Evolutionary conservation across 176 grass and related monocot genomes (phyloP), one percentile per base, ranked within the genome.

Genomic region (Rhynchospora pubera): DNA sequence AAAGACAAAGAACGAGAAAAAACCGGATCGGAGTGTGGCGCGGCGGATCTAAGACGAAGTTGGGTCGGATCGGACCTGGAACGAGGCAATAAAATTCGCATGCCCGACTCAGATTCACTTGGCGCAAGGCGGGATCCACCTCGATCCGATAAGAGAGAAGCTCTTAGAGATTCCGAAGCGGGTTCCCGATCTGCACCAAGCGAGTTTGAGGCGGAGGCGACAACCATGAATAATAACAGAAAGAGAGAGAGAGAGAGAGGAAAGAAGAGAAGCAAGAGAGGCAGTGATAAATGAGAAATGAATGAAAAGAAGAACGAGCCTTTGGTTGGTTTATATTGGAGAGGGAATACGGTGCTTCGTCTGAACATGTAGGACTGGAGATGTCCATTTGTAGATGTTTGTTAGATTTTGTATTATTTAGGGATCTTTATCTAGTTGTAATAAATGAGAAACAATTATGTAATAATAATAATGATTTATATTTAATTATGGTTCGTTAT

Each of bases 181-280:
- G 80, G 96, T 90, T 99, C 96, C 96, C 96, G 96, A 99, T 93
- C 96, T 99, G 96, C 96, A 99, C 96, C 96, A 99, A 99, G 96
- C 96, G 96, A 99, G 89, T 82, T 87, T 82, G 96, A 99, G 93
- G 83, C 91, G 90, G 96, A 83, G 79, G 89, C 89, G 85, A 90
- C 89, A 84, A 90, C 82, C 47, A 32, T 18, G 52, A 42, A 55
- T 14, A 48, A 82, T 13, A 16, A 16, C 1, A 16, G 9, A 42
- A 23, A 47, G 21, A 10, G 60, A 24, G 1, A 24, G n/a, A n/a
- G n/a, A n/a, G n/a, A n/a, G n/a, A n/a, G 59, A 24, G 19, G 55
- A 23, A 44, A 23, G 7, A 19, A 23, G 71, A 52, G 22, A n/a
- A n/a, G n/a, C n/a, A n/a, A n/a, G n/a, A n/a, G n/a, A n/a, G n/a